These are phyloP conservation scores for Scenedesmus sp. DNA, from an alignment of 163 green algal species.

Conservation along the genomic window DNA sequence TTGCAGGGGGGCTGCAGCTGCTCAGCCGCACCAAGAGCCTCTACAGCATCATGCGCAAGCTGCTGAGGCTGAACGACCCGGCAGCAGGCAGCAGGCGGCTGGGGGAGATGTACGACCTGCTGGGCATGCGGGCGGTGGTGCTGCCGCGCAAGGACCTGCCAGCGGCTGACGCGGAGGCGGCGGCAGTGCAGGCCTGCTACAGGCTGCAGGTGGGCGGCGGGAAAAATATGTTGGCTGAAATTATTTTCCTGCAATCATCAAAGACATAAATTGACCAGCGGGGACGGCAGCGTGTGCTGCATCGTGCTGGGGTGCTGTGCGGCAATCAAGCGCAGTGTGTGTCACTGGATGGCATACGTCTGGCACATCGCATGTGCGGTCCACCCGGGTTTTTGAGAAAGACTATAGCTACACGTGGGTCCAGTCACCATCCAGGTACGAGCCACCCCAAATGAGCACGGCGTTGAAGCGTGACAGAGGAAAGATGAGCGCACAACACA, in stretches of 20 bases:
- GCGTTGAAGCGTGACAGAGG: too few species aligned
- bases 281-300: too few species aligned
- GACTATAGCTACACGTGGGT: too few species aligned
- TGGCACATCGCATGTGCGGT: too few species aligned
- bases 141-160: slow-evolving; percentile 65
- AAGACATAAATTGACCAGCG: background rate
- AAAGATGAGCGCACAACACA: too few species aligned
- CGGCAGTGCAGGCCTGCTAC: slow-evolving; percentile 80
- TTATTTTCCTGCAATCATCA: background rate
- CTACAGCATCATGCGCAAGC: slow-evolving; percentile 91
- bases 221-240: background rate
- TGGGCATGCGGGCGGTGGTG: slow-evolving; percentile 87
- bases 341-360: too few species aligned
- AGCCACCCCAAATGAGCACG: too few species aligned
- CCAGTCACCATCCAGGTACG: too few species aligned
- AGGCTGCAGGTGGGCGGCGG: slow-evolving; percentile 63
- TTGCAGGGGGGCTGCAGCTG: slow-evolving; percentile 70
- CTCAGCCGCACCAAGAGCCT: slow-evolving; percentile 81
- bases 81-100: slow-evolving; percentile 58
- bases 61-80: slow-evolving; percentile 82
- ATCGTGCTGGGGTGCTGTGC: background rate
- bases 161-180: slow-evolving; percentile 59
- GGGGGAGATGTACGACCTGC: slow-evolving; percentile 83
- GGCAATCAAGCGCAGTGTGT: too few species aligned
- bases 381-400: too few species aligned